These are phyloP conservation scores for Collybia sordida DNA, from an alignment of 768 basidiomycete genomes.

Conservation along the genomic window DNA sequence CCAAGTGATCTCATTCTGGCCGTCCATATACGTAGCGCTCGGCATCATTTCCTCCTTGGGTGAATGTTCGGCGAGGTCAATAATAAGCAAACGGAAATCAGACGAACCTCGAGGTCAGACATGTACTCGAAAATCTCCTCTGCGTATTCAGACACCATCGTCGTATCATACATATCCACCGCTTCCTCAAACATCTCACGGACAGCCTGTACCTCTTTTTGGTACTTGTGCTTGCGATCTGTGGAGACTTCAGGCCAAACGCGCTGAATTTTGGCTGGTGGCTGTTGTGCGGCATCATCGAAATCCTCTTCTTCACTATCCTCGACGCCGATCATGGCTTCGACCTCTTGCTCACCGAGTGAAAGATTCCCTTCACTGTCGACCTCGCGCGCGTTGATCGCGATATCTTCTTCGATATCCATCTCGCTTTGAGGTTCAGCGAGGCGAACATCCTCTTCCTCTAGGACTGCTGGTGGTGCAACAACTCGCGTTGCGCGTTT, in stretches of 20 bases:
- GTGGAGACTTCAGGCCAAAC: slow-evolving; percentile 78
- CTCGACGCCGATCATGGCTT: slow-evolving; percentile 60
- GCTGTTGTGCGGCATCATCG: slow-evolving; percentile 21
- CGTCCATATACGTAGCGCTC: slow-evolving; percentile 88
- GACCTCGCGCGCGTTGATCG: slow-evolving; percentile 26
- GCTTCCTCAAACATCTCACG: slow-evolving; percentile 73
- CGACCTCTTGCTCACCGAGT: slow-evolving; percentile 55
- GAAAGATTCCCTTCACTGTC: slow-evolving; percentile 43
- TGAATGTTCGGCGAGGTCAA: slow-evolving; percentile 16
- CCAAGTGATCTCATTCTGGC: slow-evolving; percentile 92
- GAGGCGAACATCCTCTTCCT: slow-evolving; percentile 35
- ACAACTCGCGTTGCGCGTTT: slow-evolving; percentile 41
- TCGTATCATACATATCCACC: slow-evolving; percentile 72
- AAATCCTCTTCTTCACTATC: slow-evolving; percentile 43
- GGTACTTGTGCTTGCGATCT: slow-evolving; percentile 54
- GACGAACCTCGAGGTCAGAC: slow-evolving; percentile 83
- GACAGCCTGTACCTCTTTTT: slow-evolving; percentile 65
- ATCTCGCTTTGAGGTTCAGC: slow-evolving; percentile 51
- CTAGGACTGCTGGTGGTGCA: slow-evolving; percentile 40
- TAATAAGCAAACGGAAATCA: neutral
- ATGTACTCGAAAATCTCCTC: slow-evolving; percentile 98
- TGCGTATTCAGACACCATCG: slow-evolving; percentile 98
- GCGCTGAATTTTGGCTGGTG: slow-evolving; percentile 41
- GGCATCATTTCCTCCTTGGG: slow-evolving; percentile 87
- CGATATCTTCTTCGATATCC: slow-evolving; percentile 59